A percentile compares a stretch with the other conserved stretches of the same genome.
Conservation (phyloP, 805 yeast species). For the Barnettozyma populi region DNA sequence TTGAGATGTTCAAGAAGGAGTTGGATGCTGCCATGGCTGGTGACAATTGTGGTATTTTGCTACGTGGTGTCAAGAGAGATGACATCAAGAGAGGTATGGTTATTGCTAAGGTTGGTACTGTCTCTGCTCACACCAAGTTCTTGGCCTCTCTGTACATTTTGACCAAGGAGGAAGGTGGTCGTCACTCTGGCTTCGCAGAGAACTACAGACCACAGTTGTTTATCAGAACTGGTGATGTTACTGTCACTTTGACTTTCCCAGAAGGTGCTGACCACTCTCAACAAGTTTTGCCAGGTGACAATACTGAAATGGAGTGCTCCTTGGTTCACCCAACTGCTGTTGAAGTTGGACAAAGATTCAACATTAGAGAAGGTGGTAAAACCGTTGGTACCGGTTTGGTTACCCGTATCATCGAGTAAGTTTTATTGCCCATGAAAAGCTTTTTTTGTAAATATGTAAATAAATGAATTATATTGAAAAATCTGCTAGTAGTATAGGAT, state of each 20-base stretch:
- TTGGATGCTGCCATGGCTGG: conserved; percentile 97
- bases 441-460: conserved; percentile 2
- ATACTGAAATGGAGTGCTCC: conserved; percentile 91
- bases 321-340: conserved; percentile 87
- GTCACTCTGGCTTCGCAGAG: conserved; percentile 95
- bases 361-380: conserved; percentile 99
- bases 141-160: conserved; percentile 89
- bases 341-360: conserved; percentile 97
- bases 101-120: conserved; percentile 85
- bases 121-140: conserved; percentile 89
- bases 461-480: neutral
- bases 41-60: conserved; percentile 95
- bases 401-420: conserved; percentile 74
- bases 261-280: conserved; percentile 75
- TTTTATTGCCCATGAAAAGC: neutral
- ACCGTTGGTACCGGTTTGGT: conserved; percentile 98
- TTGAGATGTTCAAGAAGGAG: conserved; percentile 99
- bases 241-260: conserved; percentile 88
- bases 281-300: conserved; percentile 97
- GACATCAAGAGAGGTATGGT: conserved; percentile 98
- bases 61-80: conserved; percentile 98
- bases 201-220: conserved; percentile 98
- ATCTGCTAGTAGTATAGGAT: no score
- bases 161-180: conserved; percentile 98
- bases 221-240: conserved; percentile 93